phyloP scores from a whole-genome alignment of 495 filamentous ascomycete species.

The Penicillium pancosmium region DNA sequence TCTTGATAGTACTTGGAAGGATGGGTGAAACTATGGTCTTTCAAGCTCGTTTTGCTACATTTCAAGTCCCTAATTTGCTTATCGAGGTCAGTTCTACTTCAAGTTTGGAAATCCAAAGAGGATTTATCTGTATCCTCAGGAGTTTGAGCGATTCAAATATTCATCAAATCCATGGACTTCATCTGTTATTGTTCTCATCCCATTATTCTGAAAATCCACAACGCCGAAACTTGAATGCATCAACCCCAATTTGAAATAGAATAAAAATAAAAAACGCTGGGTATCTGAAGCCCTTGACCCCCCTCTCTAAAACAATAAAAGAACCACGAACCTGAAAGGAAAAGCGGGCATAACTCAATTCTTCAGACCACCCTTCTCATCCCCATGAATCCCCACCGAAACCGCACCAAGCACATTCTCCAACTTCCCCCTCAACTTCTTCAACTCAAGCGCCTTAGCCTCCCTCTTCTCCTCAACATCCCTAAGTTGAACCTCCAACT shows the following conservation, averaged over 20 bases:
- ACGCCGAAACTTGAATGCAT: neutral
- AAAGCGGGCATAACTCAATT: neutral
- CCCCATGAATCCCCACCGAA: constrained; percentile 41
- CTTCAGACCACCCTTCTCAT: constrained; percentile 18
- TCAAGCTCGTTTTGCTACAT: too few species aligned
- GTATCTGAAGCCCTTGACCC: neutral
- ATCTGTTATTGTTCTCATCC: neutral
- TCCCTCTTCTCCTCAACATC: constrained; percentile 72
- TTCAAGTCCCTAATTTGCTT: too few species aligned
- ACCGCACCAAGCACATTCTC: constrained; percentile 60
- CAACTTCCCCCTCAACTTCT: constrained; percentile 64
- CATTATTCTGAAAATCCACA: neutral
- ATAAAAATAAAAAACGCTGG: neutral
- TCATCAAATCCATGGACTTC: too few species aligned
- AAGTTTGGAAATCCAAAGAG: too few species aligned
- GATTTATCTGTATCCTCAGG: too few species aligned
- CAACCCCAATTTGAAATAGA: neutral
- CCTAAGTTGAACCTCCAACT: constrained; percentile 75
- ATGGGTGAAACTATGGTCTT: too few species aligned
- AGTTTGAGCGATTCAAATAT: too few species aligned
- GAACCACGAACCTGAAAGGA: too few species aligned
- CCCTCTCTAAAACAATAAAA: too few species aligned
- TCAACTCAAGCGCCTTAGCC: constrained; percentile 71
- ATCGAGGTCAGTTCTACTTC: too few species aligned
- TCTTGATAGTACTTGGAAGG: too few species aligned